These are phyloP conservation scores for Murraya paniculata DNA, from an alignment of 345 rosid genomes.

Conservation along the genomic window DNA sequence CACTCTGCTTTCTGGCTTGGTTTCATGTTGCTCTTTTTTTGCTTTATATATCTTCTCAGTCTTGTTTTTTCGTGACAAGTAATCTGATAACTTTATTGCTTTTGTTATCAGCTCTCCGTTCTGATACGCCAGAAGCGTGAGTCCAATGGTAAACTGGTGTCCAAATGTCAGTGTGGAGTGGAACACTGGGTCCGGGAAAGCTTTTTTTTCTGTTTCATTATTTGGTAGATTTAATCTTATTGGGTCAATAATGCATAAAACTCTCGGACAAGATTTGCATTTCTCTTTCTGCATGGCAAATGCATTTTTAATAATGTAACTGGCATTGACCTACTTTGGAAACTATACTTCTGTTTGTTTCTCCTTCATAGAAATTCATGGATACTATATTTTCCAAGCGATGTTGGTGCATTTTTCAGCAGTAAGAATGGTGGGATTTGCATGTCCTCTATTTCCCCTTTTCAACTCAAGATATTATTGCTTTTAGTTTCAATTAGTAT, in stretches of 20 bases:
- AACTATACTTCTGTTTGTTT: not conserved
- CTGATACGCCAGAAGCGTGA: constrained; percentile 10
- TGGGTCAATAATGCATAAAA: not conserved
- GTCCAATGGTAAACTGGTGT: not conserved
- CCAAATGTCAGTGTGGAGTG: not conserved
- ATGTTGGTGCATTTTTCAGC: not conserved
- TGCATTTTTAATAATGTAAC: constrained; percentile 14
- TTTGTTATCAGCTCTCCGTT: constrained; percentile 14
- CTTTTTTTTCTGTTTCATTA: not conserved
- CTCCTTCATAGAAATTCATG: not conserved
- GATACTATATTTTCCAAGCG: not conserved
- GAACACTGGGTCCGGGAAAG: not conserved
- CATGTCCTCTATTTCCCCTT: too few species aligned
- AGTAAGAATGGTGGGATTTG: not conserved
- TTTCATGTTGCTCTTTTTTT: not conserved
- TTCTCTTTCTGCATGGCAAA: not conserved
- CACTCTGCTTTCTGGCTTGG: not conserved
- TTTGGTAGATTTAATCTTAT: constrained; percentile 5
- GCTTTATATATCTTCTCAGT: not conserved
- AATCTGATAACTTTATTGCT: not conserved
- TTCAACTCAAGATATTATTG: not conserved
- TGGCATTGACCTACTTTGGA: constrained; percentile 5
- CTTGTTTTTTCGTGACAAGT: not conserved
- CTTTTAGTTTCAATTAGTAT: too few species aligned
- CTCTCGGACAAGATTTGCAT: not conserved